phyloP scores from a whole-genome alignment of 129 eudicot species.

The Flaveria ramosissima region DNA sequence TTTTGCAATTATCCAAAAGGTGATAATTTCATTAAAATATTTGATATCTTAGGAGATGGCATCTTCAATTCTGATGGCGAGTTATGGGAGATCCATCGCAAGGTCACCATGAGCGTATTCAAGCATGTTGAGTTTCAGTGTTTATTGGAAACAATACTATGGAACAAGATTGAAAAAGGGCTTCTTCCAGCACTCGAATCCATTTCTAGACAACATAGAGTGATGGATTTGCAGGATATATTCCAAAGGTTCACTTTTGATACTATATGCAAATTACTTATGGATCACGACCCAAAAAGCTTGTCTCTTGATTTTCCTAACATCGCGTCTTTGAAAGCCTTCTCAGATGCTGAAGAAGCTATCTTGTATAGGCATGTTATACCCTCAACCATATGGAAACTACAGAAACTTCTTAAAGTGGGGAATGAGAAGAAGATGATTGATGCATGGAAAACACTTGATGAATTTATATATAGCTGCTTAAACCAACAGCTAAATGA shows the following conservation, averaged over 20 bases:
- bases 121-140: conserved; percentile 16
- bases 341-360: conserved; percentile 32
- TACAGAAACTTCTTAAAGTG: conserved; percentile 34
- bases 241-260: conserved; percentile 46
- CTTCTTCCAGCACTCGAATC: conserved; percentile 40
- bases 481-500: conserved; percentile 14
- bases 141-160: background rate
- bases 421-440: conserved; percentile 43
- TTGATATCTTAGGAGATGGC: conserved; percentile 43
- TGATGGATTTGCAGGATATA: conserved; percentile 47
- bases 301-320: conserved; percentile 33
- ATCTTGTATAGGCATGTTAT: conserved; percentile 31
- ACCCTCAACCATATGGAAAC: conserved; percentile 44
- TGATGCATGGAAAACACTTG: conserved; percentile 23
- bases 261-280: conserved; percentile 29
- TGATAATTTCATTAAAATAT: conserved; percentile 28
- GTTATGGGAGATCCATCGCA: conserved; percentile 40
- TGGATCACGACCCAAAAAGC: conserved; percentile 34
- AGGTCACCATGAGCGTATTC: conserved; percentile 11
- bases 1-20: conserved; percentile 43
- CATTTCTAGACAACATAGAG: background rate
- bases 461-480: conserved; percentile 15
- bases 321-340: conserved; percentile 25
- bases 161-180: conserved; percentile 29
- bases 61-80: conserved; percentile 32